Base-by-base conservation (phyloP, 805 yeast genomes). In the Cyberlindnera xylosilytica region DNA sequence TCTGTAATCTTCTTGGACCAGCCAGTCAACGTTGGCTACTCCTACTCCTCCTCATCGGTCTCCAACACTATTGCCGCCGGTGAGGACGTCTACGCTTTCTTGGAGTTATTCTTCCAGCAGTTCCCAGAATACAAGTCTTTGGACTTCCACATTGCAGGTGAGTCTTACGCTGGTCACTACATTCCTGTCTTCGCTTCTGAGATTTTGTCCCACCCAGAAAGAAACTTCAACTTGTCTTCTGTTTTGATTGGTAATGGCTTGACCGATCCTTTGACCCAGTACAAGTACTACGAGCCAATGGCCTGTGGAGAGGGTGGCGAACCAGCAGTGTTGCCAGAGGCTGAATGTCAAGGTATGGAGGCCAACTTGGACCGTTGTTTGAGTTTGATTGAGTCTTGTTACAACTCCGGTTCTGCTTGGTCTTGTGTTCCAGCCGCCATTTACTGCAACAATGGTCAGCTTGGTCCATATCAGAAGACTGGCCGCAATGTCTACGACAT, bases 401-500 rank as follows among this genome's bases (percentile, higher is more conserved):
- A 91, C 67, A 72, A 76, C 31, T 65, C 83, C 22, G 79, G 81
- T 41, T 77, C 85, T 17, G 83, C 82, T 31, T 79, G 93, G 79
- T 70, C 89, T 3, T 91, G 99, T 73, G 83, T 87, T 33, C 97
- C 97, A 20, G 97, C 98, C 17, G 71, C 86, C 19, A 69, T 89
- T 41, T 90, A 91, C 73, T 91, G 99, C 74, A 85, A 86, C 66
- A 83, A 82, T 56, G 83, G 80, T 41, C 81, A 87, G 66, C 71
- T 86, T 74, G 87, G 80, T 6, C 93, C 95, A 22, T 87, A 83
- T 65, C 83, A 79, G 64, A 73, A 74, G 56, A 86, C 97, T 13
- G 97, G 97, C 34, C 78, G 82, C 62, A 93, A 91, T 62, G 91
- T 87, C 42, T 91, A 91, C 63, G 99, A 91, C 61, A 81, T 91